These are phyloP conservation scores for Boletus reticuloceps DNA, from an alignment of 768 basidiomycete genomes.

Conservation along the genomic window DNA sequence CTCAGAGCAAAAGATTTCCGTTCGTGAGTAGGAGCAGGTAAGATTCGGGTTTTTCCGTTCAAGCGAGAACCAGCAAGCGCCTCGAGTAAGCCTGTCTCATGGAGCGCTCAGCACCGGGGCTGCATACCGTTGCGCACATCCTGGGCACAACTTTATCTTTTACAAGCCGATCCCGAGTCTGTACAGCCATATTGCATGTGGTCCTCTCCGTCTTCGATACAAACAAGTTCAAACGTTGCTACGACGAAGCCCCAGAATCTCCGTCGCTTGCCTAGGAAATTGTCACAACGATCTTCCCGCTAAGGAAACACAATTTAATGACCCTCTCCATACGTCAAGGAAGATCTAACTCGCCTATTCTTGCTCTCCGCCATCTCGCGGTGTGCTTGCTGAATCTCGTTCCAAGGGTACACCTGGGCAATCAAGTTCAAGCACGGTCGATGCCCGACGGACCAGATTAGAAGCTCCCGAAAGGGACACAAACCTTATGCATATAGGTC, in stretches of 20 bases:
- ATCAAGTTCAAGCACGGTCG: not conserved
- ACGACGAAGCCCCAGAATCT: conserved; percentile 5
- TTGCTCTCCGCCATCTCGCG: conserved; percentile 79
- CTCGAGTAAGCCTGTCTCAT: too few species aligned
- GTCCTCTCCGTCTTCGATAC: not conserved
- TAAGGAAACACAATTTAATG: conserved; percentile 5
- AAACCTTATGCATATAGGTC: conserved; percentile 76
- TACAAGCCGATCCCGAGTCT: not conserved
- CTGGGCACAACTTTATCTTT: too few species aligned
- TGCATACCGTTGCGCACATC: too few species aligned
- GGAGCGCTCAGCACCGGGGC: too few species aligned
- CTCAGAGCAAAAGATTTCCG: too few species aligned
- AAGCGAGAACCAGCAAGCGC: too few species aligned
- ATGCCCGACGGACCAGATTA: conserved; percentile 9
- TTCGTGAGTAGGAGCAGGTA: too few species aligned
- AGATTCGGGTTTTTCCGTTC: too few species aligned
- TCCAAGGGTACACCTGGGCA: conserved; percentile 73
- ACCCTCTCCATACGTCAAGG: not conserved
- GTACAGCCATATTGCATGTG: not conserved
- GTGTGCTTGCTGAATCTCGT: conserved; percentile 75
- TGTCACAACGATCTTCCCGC: conserved; percentile 33
- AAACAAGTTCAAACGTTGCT: not conserved
- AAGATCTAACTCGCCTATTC: conserved; percentile 39
- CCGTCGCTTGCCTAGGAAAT: conserved; percentile 20
- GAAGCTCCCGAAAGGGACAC: conserved; percentile 1